Percentiles rank a stretch among this genome's conserved stretches.
Conservation (phyloP, 345 rosid species). For the Heritiera littoralis region DNA sequence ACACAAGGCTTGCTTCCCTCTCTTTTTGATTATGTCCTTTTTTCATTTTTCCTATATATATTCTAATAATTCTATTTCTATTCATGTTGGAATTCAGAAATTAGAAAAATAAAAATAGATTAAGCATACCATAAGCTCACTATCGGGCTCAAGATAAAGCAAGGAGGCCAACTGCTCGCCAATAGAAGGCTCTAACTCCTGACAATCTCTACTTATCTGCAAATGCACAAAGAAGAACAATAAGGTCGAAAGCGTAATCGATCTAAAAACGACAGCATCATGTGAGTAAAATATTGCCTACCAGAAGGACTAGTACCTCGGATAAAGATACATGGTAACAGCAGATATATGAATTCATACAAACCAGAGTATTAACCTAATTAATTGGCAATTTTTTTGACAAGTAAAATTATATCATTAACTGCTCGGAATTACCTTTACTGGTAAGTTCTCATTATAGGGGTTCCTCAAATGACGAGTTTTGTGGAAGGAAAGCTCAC, state of each 20-base stretch:
- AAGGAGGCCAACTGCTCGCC: slow-evolving; percentile 95
- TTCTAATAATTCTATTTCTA: not conserved
- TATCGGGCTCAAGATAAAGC: slow-evolving; percentile 94
- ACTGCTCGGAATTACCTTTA: slow-evolving; percentile 56
- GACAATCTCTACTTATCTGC: slow-evolving; percentile 99
- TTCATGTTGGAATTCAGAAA: not conserved
- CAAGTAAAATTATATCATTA: not conserved
- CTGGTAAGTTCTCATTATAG: slow-evolving; percentile 96
- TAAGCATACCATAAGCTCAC: slow-evolving; percentile 90
- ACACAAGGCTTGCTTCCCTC: not conserved
- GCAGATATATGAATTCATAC: not conserved
- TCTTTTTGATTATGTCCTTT: not conserved
- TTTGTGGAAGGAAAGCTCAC: slow-evolving; percentile 92
- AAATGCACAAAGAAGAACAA: slow-evolving; percentile 26
- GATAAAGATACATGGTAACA: not conserved
- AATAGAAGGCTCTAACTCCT: slow-evolving; percentile 87
- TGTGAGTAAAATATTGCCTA: not conserved
- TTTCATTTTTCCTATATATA: not conserved
- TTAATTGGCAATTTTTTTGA: not conserved
- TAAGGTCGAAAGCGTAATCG: not conserved
- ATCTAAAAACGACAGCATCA: not conserved
- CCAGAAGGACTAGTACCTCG: not conserved
- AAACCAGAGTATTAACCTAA: not conserved
- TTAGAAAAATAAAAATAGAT: slow-evolving; percentile 14
- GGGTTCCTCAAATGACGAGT: slow-evolving; percentile 95